Conservation (phyloP, 140 eudicot genomes). For the Stevia rebaudiana region DNA sequence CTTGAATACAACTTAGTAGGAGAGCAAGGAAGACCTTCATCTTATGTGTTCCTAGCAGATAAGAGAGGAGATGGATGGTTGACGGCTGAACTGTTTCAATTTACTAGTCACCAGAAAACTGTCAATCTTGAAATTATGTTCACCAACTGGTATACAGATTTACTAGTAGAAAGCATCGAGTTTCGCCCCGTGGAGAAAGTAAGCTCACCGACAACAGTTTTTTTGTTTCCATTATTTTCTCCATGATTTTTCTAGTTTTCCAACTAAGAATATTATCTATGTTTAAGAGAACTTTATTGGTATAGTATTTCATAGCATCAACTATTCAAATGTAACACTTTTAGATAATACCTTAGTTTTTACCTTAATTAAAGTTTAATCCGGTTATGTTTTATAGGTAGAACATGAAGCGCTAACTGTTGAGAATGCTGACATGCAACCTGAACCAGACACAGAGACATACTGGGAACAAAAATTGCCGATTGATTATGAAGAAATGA, state of each 20-base stretch:
- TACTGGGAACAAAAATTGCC: constrained; percentile 15
- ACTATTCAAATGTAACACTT: neutral
- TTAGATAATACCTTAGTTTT: neutral
- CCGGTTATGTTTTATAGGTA: neutral
- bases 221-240: too few species aligned
- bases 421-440: neutral
- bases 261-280: neutral
- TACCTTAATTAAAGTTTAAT: neutral
- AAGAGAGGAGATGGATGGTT: constrained; percentile 15
- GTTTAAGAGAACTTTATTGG: neutral
- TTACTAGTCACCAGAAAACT: neutral
- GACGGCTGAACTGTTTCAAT: constrained; percentile 7
- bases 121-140: constrained; percentile 1
- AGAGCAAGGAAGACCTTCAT: neutral
- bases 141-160: neutral
- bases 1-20: constrained; percentile 14
- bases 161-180: constrained; percentile 21
- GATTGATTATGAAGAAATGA: neutral
- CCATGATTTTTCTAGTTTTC: neutral
- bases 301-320: too few species aligned
- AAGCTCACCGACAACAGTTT: neutral
- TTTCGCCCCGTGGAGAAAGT: constrained; percentile 22
- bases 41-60: constrained; percentile 6
- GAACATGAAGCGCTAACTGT: neutral
- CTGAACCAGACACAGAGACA: neutral